Base-by-base conservation (phyloP, 2,329 filamentous ascomycete genomes). In the Arthrobotrys iridis region DNA sequence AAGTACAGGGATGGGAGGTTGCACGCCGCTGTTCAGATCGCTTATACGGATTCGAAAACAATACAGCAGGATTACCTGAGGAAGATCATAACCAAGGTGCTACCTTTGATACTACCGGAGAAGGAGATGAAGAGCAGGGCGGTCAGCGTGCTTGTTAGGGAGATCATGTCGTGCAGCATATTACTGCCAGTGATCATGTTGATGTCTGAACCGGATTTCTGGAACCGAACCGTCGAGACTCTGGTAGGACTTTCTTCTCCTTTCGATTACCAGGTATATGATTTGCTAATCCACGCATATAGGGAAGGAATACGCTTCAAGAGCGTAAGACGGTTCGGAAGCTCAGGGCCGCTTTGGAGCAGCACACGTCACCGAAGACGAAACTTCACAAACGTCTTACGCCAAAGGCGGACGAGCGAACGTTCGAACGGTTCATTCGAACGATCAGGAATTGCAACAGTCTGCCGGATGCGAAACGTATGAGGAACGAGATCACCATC, bases 211-310 rank as follows among this genome's bases (percentile, higher is more conserved):
- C 93, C 96, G 0, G 96, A 99, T 83, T 96, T 91, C 6, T 99
- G 94, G 94, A 98, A 99, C 80, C 93, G 97, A 82, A 83, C 97
- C 73, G 93, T 98, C 86, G 94, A 98, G 82, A 93, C 90, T 66
- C 93, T 91, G 82, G 89, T 83, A 78, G 80, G 82, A 11, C 22
- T 18, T 3, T 41, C 24, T 50, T 26, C 20, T 1, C 18, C 8
- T 40, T 18, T 24, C 11, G 13, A 22, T 20, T 55, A 24, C 35
- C 18, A 37, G 22, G 43, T 10, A 52, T 46, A 33, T 40, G 43
- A 55, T 8, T 30, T 20, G 26, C 35, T 58, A 50, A 72, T 80
- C 26, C 79, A 13, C 33, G 10, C n/a, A 57, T 48, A 28, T 50
- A 90, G 82, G 91, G 93, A 15, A 89, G 92, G 57, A 90, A 91